A percentile compares a stretch with the other conserved stretches of the same genome.
These are phyloP conservation scores for Trametes elegans DNA, from an alignment of 768 basidiomycete species.

Conservation along the genomic window DNA sequence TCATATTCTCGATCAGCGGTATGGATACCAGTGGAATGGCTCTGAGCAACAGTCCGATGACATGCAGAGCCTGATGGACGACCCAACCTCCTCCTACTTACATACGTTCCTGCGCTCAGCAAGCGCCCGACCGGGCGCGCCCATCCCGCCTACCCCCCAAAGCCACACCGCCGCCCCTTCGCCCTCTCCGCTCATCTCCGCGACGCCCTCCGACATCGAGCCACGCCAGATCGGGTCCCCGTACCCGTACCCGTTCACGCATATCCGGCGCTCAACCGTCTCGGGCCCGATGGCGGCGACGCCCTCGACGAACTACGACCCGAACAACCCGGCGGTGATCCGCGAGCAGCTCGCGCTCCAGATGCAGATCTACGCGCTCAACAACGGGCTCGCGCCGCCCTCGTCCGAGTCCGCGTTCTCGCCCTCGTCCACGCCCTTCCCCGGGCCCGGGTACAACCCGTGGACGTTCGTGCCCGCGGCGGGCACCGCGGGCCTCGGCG, in stretches of 20 bases:
- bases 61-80: slow-evolving; percentile 55
- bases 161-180: slow-evolving; percentile 73
- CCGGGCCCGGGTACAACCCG: slow-evolving; percentile 58
- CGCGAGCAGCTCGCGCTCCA: slow-evolving; percentile 72
- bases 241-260: slow-evolving; percentile 75
- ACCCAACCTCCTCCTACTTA: slow-evolving; percentile 57
- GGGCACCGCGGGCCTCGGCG: slow-evolving; percentile 42
- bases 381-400: slow-evolving; percentile 56
- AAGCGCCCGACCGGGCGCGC: slow-evolving; percentile 59
- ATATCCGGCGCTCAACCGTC: slow-evolving; percentile 56
- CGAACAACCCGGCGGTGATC: slow-evolving; percentile 48
- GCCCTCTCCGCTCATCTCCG: slow-evolving; percentile 63
- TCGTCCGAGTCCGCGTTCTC: slow-evolving; percentile 76
- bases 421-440: slow-evolving; percentile 73
- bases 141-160: slow-evolving; percentile 78
- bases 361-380: slow-evolving; percentile 76
- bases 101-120: slow-evolving; percentile 56
- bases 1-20: slow-evolving; percentile 16
- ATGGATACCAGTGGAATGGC: slow-evolving; percentile 25
- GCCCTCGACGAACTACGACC: slow-evolving; percentile 36
- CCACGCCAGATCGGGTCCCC: slow-evolving; percentile 58
- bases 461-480: slow-evolving; percentile 69
- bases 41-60: slow-evolving; percentile 49
- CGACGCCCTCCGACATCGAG: slow-evolving; percentile 40
- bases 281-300: slow-evolving; percentile 36